These are phyloP conservation scores for Zymoseptoria ardabiliae DNA, from an alignment of 2,329 filamentous ascomycete genomes.

Conservation along the genomic window DNA sequence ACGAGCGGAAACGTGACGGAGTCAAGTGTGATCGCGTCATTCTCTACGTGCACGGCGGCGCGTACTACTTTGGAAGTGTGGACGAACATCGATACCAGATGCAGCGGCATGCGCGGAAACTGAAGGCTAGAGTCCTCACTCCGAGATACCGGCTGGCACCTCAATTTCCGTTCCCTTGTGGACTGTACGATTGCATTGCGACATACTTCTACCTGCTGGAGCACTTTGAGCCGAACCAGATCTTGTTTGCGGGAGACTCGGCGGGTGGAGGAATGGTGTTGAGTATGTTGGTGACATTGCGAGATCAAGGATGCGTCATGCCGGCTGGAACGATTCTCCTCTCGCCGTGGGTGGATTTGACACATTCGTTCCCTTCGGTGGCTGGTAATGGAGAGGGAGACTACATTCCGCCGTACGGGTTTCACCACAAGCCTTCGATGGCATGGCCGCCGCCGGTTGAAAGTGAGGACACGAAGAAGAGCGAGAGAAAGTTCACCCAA, in stretches of 20 bases:
- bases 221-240: conserved; percentile 68
- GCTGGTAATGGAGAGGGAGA: conserved; percentile 64
- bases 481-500: conserved; percentile 16
- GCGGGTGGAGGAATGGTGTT: conserved; percentile 88
- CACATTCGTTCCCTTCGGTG: conserved; percentile 92
- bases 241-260: conserved; percentile 85
- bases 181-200: conserved; percentile 80
- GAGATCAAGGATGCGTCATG: conserved; percentile 74
- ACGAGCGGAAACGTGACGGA: conserved; percentile 56
- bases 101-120: conserved; percentile 88
- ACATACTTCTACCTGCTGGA: conserved; percentile 78
- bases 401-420: conserved; percentile 81
- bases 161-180: conserved; percentile 93
- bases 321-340: conserved; percentile 87
- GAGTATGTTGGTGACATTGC: conserved; percentile 67
- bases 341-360: conserved; percentile 92
- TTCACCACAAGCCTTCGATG: conserved; percentile 79
- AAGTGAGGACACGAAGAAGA: conserved; percentile 48
- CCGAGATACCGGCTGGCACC: conserved; percentile 79
- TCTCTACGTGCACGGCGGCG: conserved; percentile 89
- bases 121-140: conserved; percentile 83
- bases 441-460: conserved; percentile 90
- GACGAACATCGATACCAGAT: conserved; percentile 98
- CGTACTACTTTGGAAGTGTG: conserved; percentile 91
- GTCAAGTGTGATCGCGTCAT: conserved; percentile 64